Base-by-base conservation (phyloP, 2,329 filamentous ascomycete genomes). In the Arthrobotrys sinensis region DNA sequence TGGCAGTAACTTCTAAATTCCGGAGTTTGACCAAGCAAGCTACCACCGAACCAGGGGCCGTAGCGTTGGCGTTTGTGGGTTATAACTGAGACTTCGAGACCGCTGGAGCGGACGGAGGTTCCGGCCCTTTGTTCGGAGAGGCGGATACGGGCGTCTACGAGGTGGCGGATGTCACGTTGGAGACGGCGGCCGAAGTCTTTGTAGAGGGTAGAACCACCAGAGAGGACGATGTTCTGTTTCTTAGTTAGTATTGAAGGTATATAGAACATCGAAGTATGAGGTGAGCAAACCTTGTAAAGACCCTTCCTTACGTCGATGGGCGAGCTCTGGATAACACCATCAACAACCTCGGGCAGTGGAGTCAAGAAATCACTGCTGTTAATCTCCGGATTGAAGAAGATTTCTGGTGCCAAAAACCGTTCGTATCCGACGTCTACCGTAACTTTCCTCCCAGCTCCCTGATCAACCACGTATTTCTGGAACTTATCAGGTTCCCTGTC, bases 321-420 rank as follows among this genome's bases (percentile, higher is more conserved):
- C 38, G 95, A 97, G 71, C 94, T 95, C 86, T 99, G 96, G 82
- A 99, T 99, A 80, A 98, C 96, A 71, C 92, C 92, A 84, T 99
- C 96, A 79, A 99, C 96, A 63, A 99, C 96, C 63, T 90, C 92
- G 24, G 96, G 96, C 7, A 99, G 89, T 12, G 96, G 96, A 11
- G 96, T 99, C 81, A 99, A 87, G 87, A 99, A 99, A 84, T 99
- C 96, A 81, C 95, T 98, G 79, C 93, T 97, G 88, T 98, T 98
- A 83, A 99, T 99, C 86, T 99, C 96, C 34, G 96, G 96, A 86
- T 99, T 99, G 90, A 99, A 99, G 86, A 99, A 99, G 83, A 99
- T 99, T 85, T 99, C 96, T 24, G 96, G 96, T 1, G 96, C 96
- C 77, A 99, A 88, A 88, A 99, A 99, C 38, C 96, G 92, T 85